Percentiles rank a stretch among this genome's conserved stretches.
These are phyloP conservation scores for Papiliotrema nemorosa DNA, from an alignment of 1,284 basidiomycete species.

Conservation along the genomic window DNA sequence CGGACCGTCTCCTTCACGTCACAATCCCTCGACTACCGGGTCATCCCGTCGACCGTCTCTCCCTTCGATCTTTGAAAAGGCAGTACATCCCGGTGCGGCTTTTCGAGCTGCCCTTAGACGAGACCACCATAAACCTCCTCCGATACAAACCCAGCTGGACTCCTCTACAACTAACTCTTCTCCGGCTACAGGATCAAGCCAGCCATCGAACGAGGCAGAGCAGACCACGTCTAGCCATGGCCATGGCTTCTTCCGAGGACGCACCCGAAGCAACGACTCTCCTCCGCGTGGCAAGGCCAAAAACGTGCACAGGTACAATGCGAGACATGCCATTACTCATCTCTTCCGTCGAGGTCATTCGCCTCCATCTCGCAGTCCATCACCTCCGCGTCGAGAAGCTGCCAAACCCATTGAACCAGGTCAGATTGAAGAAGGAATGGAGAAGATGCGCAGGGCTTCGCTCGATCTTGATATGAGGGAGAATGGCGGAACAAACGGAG, in stretches of 20 bases:
- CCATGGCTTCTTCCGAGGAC: slow-evolving; percentile 22
- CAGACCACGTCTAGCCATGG: slow-evolving; percentile 7
- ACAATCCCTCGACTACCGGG: slow-evolving; percentile 13
- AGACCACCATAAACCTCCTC: slow-evolving; percentile 10
- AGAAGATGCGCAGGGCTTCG: slow-evolving; percentile 38
- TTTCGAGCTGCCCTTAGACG: slow-evolving; percentile 35
- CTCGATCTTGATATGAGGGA: slow-evolving; percentile 33
- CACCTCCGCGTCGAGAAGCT: slow-evolving; percentile 31
- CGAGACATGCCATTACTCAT: slow-evolving; percentile 31
- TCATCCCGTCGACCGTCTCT: slow-evolving; percentile 43
- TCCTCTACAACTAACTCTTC: background rate
- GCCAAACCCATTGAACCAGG: slow-evolving; percentile 24
- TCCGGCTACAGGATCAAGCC: background rate
- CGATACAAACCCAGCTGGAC: slow-evolving; percentile 1
- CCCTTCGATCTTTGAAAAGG: slow-evolving; percentile 48
- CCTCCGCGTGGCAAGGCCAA: slow-evolving; percentile 5
- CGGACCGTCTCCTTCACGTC: slow-evolving; percentile 3
- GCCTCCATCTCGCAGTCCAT: slow-evolving; percentile 42
- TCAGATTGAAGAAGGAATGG: slow-evolving; percentile 42
- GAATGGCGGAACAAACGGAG: slow-evolving; percentile 3
- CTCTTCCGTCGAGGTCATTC: slow-evolving; percentile 44
- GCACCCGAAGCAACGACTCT: slow-evolving; percentile 16
- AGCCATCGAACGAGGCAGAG: too few relatives aligned
- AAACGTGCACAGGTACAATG: slow-evolving; percentile 13
- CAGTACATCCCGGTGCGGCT: slow-evolving; percentile 37